These are phyloP conservation scores for Rubroboletus pulcherrimus DNA, from an alignment of 768 basidiomycete genomes.

Conservation along the genomic window DNA sequence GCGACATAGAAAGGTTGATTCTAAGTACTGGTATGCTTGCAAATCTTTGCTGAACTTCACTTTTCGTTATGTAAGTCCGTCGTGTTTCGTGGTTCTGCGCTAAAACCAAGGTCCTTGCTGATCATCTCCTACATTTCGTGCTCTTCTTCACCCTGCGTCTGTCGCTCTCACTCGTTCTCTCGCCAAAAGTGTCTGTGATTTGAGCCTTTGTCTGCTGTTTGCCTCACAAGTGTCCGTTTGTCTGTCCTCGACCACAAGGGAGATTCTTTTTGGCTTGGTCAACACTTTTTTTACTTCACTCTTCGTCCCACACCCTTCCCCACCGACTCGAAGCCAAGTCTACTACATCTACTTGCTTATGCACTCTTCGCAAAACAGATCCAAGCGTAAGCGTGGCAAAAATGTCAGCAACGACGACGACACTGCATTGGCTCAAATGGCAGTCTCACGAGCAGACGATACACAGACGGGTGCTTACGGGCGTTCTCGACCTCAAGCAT, in stretches of 20 bases:
- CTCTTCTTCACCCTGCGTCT: slow-evolving; percentile 19
- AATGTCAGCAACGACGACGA: slow-evolving; percentile 52
- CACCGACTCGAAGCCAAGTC: slow-evolving; percentile 18
- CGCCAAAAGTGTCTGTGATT: slow-evolving; percentile 26
- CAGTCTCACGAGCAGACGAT: slow-evolving; percentile 49
- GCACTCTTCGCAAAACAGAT: slow-evolving; percentile 38
- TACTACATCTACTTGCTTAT: slow-evolving; percentile 28
- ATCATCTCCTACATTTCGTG: slow-evolving; percentile 16
- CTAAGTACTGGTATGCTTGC: slow-evolving; percentile 32
- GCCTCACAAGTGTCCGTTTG: slow-evolving; percentile 17
- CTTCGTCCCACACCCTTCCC: slow-evolving; percentile 19
- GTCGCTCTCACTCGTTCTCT: slow-evolving; percentile 19
- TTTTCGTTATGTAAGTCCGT: slow-evolving; percentile 35
- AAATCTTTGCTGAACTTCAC: slow-evolving; percentile 23
- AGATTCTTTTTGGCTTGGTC: slow-evolving; percentile 27
- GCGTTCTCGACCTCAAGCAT: slow-evolving; percentile 43
- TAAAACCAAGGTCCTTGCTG: slow-evolving; percentile 22
- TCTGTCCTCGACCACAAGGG: slow-evolving; percentile 22
- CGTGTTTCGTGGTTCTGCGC: slow-evolving; percentile 19
- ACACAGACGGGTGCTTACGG: slow-evolving; percentile 50
- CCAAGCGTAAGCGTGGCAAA: slow-evolving; percentile 50
- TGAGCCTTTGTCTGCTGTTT: slow-evolving; percentile 33
- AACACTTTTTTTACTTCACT: slow-evolving; percentile 25
- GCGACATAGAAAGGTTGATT: slow-evolving; percentile 23
- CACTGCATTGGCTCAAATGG: slow-evolving; percentile 32